These are phyloP conservation scores for Blastomyces gilchristii DNA, from an alignment of 2,329 filamentous ascomycete species.

Conservation along the genomic window DNA sequence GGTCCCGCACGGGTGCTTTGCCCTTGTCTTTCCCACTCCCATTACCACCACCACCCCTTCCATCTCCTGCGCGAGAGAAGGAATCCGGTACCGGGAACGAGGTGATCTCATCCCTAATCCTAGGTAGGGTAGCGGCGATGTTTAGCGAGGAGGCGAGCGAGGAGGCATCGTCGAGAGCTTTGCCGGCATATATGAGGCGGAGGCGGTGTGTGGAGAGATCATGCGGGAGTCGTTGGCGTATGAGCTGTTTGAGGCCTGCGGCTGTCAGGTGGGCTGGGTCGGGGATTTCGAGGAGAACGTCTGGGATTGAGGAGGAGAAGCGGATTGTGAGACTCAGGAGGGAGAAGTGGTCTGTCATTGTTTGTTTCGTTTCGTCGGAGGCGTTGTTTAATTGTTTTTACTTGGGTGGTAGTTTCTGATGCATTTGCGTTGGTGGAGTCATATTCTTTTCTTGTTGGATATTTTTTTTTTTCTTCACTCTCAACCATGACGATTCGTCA, in stretches of 20 bases:
- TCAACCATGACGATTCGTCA: too few species aligned
- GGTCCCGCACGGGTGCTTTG: conserved; percentile 51
- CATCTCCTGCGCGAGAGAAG: background rate
- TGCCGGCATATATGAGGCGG: conserved; percentile 82
- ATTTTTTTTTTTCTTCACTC: too few species aligned
- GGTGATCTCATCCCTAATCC: background rate
- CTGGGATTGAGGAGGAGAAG: conserved; percentile 76
- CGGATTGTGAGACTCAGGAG: conserved; percentile 69
- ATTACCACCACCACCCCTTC: too few species aligned
- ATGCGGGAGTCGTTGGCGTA: conserved; percentile 59
- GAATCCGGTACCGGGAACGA: conserved; percentile 12
- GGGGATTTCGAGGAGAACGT: conserved; percentile 67
- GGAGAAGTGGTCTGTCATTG: conserved; percentile 7
- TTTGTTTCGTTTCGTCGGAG: background rate
- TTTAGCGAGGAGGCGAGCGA: conserved; percentile 60
- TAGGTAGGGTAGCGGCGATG: conserved; percentile 48
- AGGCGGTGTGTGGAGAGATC: conserved; percentile 58
- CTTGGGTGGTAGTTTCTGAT: background rate
- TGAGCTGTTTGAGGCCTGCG: conserved; percentile 68
- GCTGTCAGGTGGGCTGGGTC: conserved; percentile 60
- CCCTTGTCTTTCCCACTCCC: conserved; percentile 39
- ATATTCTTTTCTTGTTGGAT: too few species aligned
- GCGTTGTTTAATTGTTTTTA: too few species aligned
- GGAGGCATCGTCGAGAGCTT: conserved; percentile 65
- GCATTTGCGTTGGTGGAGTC: background rate